These are phyloP conservation scores for Rhodotorula babjevae DNA, from an alignment of 768 basidiomycete genomes.

Conservation along the genomic window DNA sequence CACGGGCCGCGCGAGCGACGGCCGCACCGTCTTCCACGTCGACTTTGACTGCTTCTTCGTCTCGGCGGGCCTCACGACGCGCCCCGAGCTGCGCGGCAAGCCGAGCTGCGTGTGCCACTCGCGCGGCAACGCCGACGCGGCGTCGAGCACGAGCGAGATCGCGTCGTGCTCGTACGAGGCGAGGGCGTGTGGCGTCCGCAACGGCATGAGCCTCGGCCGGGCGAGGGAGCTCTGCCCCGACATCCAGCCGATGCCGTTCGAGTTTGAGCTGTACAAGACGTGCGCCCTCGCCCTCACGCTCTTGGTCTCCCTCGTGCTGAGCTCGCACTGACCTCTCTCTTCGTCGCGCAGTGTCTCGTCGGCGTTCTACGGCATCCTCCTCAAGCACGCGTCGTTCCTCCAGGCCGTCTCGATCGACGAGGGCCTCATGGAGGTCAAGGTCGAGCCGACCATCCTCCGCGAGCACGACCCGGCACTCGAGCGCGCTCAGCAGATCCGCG, in stretches of 20 bases:
- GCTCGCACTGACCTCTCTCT: too few relatives aligned
- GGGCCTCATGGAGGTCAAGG: slow-evolving; percentile 82
- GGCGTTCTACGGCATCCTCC: slow-evolving; percentile 86
- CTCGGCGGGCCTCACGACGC: slow-evolving; percentile 67
- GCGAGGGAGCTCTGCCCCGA: slow-evolving; percentile 70
- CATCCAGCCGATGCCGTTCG: slow-evolving; percentile 78
- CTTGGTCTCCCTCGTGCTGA: background rate
- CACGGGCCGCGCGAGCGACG: slow-evolving; percentile 43
- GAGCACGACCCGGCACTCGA: slow-evolving; percentile 22
- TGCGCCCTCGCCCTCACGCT: slow-evolving; percentile 35
- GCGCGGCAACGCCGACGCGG: slow-evolving; percentile 56
- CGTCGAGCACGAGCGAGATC: slow-evolving; percentile 83
- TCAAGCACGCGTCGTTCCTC: slow-evolving; percentile 81
- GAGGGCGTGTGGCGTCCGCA: slow-evolving; percentile 74
- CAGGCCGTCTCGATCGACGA: slow-evolving; percentile 97
- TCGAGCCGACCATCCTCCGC: slow-evolving; percentile 31
- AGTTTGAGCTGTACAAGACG: slow-evolving; percentile 68
- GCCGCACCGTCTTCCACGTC: slow-evolving; percentile 52
- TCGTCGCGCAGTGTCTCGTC: slow-evolving; percentile 63
- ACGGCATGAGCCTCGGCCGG: slow-evolving; percentile 90
- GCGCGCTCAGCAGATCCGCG: slow-evolving; percentile 61
- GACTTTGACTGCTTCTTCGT: slow-evolving; percentile 95
- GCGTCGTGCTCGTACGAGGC: slow-evolving; percentile 94
- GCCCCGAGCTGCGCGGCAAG: slow-evolving; percentile 77
- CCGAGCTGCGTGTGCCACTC: slow-evolving; percentile 95